Percentiles rank a stretch among this genome's conserved stretches.
phyloP scores from a whole-genome alignment of 495 filamentous ascomycete species.

The Neurospora sp. region DNA sequence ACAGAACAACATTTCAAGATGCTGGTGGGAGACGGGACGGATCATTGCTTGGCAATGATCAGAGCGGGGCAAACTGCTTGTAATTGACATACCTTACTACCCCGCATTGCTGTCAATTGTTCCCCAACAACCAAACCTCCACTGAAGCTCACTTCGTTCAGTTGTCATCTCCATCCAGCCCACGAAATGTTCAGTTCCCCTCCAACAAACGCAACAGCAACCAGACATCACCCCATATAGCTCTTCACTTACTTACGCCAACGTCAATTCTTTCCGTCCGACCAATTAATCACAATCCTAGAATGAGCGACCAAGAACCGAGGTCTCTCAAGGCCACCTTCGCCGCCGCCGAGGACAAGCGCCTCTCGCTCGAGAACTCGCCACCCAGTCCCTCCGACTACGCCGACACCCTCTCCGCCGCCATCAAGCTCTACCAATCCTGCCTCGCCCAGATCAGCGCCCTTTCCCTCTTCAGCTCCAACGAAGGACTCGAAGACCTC shows the following conservation, averaged over 20 bases:
- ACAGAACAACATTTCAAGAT: not conserved
- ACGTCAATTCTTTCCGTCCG: no score
- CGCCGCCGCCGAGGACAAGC: conserved; percentile 44
- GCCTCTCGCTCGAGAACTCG: conserved; percentile 24
- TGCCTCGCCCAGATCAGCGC: conserved; percentile 57
- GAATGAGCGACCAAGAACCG: conserved; percentile 22
- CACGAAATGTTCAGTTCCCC: not conserved
- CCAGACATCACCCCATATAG: not conserved
- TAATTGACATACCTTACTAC: not conserved
- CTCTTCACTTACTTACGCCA: not conserved
- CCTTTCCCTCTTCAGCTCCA: conserved; percentile 76
- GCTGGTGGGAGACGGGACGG: not conserved
- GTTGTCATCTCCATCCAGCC: not conserved
- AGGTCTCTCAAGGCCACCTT: conserved; percentile 35
- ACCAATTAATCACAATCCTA: no score
- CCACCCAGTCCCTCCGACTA: conserved; percentile 48
- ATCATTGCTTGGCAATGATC: not conserved
- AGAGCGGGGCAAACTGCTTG: not conserved
- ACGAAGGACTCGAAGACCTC: conserved; percentile 84
- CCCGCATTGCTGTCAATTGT: not conserved
- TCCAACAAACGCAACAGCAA: not conserved
- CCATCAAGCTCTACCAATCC: conserved; percentile 61
- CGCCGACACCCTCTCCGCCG: conserved; percentile 53
- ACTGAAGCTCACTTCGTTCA: not conserved
- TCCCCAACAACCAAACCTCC: not conserved